Percentiles rank a stretch among this genome's conserved stretches.
These are phyloP conservation scores for Lathyrus oleraceus DNA, from an alignment of 306 rosid genomes.

Conservation along the genomic window DNA sequence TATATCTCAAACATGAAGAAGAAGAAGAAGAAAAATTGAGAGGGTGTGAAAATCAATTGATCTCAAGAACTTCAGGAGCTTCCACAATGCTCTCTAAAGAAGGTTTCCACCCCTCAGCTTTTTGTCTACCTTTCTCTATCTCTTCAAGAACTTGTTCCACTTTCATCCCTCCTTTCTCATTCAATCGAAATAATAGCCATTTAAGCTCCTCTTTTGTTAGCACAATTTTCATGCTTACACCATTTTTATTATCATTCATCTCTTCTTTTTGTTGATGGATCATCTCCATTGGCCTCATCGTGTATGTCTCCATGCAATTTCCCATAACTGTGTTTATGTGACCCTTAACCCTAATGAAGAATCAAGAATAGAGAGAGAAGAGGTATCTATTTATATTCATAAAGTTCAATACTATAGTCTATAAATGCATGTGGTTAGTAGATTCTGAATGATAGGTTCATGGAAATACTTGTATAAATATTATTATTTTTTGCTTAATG, in stretches of 20 bases:
- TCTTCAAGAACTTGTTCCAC: slow-evolving; percentile 58
- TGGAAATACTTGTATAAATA: slow-evolving; percentile 27
- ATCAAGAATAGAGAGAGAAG: background rate
- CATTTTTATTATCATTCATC: slow-evolving; percentile 21
- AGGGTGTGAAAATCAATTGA: slow-evolving; percentile 30
- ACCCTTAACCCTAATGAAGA: background rate
- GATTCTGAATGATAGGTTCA: slow-evolving; percentile 26
- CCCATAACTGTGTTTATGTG: slow-evolving; percentile 50
- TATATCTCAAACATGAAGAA: background rate
- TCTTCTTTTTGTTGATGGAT: slow-evolving; percentile 31
- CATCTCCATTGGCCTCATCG: slow-evolving; percentile 19
- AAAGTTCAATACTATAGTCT: background rate
- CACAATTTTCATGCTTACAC: slow-evolving; percentile 66
- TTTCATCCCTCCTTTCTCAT: slow-evolving; percentile 47
- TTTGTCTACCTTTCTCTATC: slow-evolving; percentile 57
- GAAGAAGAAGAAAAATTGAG: background rate
- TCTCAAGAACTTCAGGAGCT: slow-evolving; percentile 61
- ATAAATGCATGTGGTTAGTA: slow-evolving; percentile 26
- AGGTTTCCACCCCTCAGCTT: slow-evolving; percentile 73
- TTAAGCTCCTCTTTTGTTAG: slow-evolving; percentile 72
- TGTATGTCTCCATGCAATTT: slow-evolving; percentile 66
- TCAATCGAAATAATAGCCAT: slow-evolving; percentile 65
- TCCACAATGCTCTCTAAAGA: slow-evolving; percentile 76
- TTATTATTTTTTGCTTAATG: background rate
- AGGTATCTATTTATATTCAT: slow-evolving; percentile 22